Base-by-base conservation (phyloP, 2,329 filamentous ascomycete species). In the Periconia digitata region DNA sequence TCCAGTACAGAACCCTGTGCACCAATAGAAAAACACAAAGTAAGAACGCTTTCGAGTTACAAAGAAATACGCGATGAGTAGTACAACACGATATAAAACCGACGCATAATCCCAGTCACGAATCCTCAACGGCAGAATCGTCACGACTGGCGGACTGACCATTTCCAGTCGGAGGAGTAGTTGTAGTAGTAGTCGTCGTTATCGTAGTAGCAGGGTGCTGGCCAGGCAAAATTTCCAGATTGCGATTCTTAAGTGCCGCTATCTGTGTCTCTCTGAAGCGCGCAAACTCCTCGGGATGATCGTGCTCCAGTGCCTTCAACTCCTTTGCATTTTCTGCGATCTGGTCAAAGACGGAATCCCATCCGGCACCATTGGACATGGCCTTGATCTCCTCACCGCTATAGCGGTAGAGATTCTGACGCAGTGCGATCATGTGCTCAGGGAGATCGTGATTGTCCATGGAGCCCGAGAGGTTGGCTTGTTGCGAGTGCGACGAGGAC, bases 321-420 rank as follows among this genome's bases (percentile, higher is more conserved):
- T 87, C 79, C 53, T 84, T 81, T 0, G 85, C 83, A 54, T 90
- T 88, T 22, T 80, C 78, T 5, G 81, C 82, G 16, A 82, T 76
- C 61, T 85, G 81, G 58, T 82, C 78, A 55, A 90, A 85, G 0
- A 83, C 80, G 46, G 76, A 74, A 12, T 87, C 76, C 43, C 81
- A 79, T 0, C 87, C 86, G 56, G 82, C 79, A 36, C 79, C 74
- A 44, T 78, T 74, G 3, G 82, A 76, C 59, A 79, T 78, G 40
- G 74, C 72, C 46, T 72, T 70, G 41, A 87, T 69, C 20, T 82
- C 77, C 51, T 83, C 80, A 35, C 86, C 83, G 18, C 81, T 80
- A 2, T 89, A 63, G 21, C 83, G 82, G 50, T 85, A 80, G 23
- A 89, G 77, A 64, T 90, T 75, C 17, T 81, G 79, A n/a, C 80